These are phyloP conservation scores for Candida albicans DNA, from an alignment of 1,139 yeast species.

Conservation along the genomic window DNA sequence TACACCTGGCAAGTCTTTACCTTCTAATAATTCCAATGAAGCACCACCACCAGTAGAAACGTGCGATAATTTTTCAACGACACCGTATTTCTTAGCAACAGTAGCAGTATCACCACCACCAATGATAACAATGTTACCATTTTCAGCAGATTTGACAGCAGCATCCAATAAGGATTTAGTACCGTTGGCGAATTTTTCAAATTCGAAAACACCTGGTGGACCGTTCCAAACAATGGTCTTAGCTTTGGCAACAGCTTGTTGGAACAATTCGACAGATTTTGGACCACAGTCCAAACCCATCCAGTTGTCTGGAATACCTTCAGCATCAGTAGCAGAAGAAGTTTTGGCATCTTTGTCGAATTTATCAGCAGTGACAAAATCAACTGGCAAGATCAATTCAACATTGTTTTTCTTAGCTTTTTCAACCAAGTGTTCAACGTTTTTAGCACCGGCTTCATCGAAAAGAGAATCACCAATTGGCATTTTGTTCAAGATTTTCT, in stretches of 20 bases:
- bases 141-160: slow-evolving; percentile 78
- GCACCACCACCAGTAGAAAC: slow-evolving; percentile 99
- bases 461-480: slow-evolving; percentile 85
- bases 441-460: slow-evolving; percentile 91
- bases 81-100: slow-evolving; percentile 96
- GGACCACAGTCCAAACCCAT: slow-evolving; percentile 96
- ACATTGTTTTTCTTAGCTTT: slow-evolving; percentile 95
- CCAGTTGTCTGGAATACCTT: slow-evolving; percentile 91
- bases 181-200: slow-evolving; percentile 84
- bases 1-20: slow-evolving; percentile 97
- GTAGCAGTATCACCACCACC: slow-evolving; percentile 99
- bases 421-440: slow-evolving; percentile 82
- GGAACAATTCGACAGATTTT: slow-evolving; percentile 74
- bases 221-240: slow-evolving; percentile 99
- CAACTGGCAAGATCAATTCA: slow-evolving; percentile 88
- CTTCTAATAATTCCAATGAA: slow-evolving; percentile 94
- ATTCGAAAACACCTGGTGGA: slow-evolving; percentile 99
- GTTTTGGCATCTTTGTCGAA: slow-evolving; percentile 86
- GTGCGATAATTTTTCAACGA: slow-evolving; percentile 90
- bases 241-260: slow-evolving; percentile 79
- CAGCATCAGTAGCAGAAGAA: slow-evolving; percentile 76
- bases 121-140: slow-evolving; percentile 91
- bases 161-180: slow-evolving; percentile 88
- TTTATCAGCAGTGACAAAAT: slow-evolving; percentile 90
- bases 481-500: slow-evolving; percentile 83